Base-by-base conservation (phyloP, 345 rosid genomes). In the Excoecaria cochinchinensis region DNA sequence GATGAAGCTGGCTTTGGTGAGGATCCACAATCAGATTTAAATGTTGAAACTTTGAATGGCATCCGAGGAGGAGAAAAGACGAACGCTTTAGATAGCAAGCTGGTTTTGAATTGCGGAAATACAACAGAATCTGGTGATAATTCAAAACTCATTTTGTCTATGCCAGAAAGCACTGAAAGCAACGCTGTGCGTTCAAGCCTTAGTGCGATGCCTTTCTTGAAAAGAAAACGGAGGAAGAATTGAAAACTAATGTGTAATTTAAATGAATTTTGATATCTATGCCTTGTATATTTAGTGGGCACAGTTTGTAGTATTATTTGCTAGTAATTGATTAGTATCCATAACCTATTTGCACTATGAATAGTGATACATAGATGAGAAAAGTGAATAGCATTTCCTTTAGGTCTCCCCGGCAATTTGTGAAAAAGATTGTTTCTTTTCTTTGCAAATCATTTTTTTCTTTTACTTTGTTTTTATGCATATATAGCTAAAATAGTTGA, bases 171-270 rank as follows among this genome's bases (percentile, higher is more conserved):
- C 74, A 42, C 51, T 56, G 59, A 67, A 25, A 70, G 17, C 60
- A 78, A 80, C 48, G 52, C 65, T 0, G 76, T 22, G 38, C n/a
- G 70, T 4, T 51, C 77, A 67, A 40, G 76, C 64, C 78, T 90
- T 75, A 86, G 81, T 64, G 88, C 84, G 11, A 85, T 88, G 88
- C 87, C 91, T 8, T 74, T 73, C 70, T 86, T 88, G 75, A 89
- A 81, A 74, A 85, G 89, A 70, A 90, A 87, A 63, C 83, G 86
- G 5, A 84, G 90, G 76, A 87, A 84, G 78, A 73, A 70, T 57
- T 87, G 81, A 87, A 38, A 50, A 51, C 39, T 39, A 14, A 36
- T 10, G 1, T 22, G 1, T 69, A 69, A 25, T 8, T 40, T 44
- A 55, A n/a, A 57, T 57, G 11, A 62, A 62, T 13, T 62, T 39